Evolutionary conservation across 176 grass and related monocot species (phyloP), one percentile per base, ranked within the genome.

Genomic region (Oryza meridionalis): DNA sequence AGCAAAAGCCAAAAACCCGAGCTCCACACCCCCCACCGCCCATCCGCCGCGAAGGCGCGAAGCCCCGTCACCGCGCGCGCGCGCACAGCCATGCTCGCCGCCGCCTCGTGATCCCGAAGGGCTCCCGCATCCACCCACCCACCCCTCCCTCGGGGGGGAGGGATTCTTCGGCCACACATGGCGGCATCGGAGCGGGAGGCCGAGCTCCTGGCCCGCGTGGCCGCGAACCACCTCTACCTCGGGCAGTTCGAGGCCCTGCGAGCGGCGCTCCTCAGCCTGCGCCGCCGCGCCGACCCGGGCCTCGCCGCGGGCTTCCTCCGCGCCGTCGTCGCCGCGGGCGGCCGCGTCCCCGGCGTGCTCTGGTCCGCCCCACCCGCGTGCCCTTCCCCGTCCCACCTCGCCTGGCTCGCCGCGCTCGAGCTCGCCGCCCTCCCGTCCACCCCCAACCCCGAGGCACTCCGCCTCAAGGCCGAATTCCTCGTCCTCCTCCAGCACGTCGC

Each of bases 181-280:
- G 79, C 82, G 22, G 85, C 88, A 77, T 51, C 78, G 74, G 92
- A 97, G 69, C 88, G 91, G 89, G 96, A 98, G 89, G 85, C 89
- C 25, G 69, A 73, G 31, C 82, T 95, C 46, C 93, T 98, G 47
- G 83, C 93, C 27, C 91, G 93, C 61, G 93, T 95, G 82, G 91
- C 93, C 59, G 80, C 91, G 47, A 95, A 98, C 81, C 91, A 98
- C 85, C 93, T 98, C 79, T 94, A 91, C 84, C 92, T 97, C 71
- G 92, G 72, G 65, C 93, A 98, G 83, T 98, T 98, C 83, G 96
- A 98, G 81, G 88, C 93, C 61, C 81, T 98, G 77, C 88, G 96
- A 47, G 96, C 93, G 33, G 74, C 85, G 51, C 91, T 98, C 4
- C 91, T 98, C 80, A 98, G 93, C 77, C 93, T 98, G 66, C 96